Evolutionary conservation across 1,284 basidiomycete species (phyloP), one percentile per base, ranked within the genome.

Genomic region (Rhodotorula sp.): DNA sequence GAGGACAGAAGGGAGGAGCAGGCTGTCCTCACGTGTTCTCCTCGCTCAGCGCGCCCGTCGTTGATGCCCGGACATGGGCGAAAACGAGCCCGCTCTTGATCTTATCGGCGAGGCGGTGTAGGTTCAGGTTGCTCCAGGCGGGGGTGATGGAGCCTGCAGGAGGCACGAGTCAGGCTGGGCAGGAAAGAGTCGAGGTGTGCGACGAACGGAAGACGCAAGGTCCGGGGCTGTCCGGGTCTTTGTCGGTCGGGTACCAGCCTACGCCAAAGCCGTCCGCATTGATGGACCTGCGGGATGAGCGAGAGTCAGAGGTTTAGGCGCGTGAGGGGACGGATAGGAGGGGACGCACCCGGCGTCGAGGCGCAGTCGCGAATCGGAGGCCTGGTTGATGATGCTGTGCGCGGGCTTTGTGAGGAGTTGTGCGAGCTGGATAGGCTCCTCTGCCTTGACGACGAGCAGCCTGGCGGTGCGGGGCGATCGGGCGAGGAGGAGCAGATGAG

Each of bases 361-460:
- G 29, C 94, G 87, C 44, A 97, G 84, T 32, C 93, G 87, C 50
- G 91, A 93, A 83, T 96, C 94, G 79, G 94, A 94, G 0, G 94
- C 92, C 80, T 97, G 94, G 81, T 95, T 95, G 81, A 94, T 94
- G 83, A 98, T 97, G 22, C 91, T 94, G 83, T 98, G 95, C 67
- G 91, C 90, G 57, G 95, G 95, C 57, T 91, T 57, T 91, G 75
- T 76, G 27, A 78, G 51, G n/a, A 78, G 70, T 39, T 74, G 71
- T 22, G 64, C 64, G 59, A 79, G 78, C 57, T 69, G 67, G 53
- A 79, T 76, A 2, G 79, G 79, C 58, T 77, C 73, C 41, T 69
- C 62, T 21, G 69, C 66, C 64, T 79, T 79, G 55, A 79, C 77
- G 21, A 77, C 78, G 55, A 79, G 79, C 9, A 79, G 65, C 21